Base-by-base conservation (phyloP, 129 eudicot genomes). In the Saussurea involucrata region DNA sequence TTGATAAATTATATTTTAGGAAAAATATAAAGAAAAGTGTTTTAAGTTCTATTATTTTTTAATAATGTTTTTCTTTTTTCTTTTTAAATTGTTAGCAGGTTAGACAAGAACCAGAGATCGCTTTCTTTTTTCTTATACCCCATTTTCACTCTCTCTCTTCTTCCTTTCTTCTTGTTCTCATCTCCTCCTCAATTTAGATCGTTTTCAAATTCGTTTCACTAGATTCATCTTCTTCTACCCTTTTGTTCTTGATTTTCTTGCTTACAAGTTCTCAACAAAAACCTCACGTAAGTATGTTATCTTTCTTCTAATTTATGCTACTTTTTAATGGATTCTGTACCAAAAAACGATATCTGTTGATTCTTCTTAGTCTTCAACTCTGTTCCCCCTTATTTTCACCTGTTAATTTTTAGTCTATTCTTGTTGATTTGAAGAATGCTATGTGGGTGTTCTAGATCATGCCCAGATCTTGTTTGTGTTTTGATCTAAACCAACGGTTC, bases 381-480 rank as follows among this genome's bases (percentile, higher is more conserved):
- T 75, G 69, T 74, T 34, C 15, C n/a, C 60, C 72, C 63, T 66
- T 27, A 28, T n/a, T 69, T 20, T 37, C 44, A 42, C 5, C 8
- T 76, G 67, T 37, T 61, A 27, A 72, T 84, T 55, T 55, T 71
- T 27, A 68, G 86, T 63, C 27, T 84, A 80, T 67, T 72, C 37
- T 58, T 81, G 58, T 77, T 77, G 21, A 17, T 53, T 27, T 27
- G 63, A 73, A 68, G 75, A 74, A 78, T 85, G 85, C 34, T 79
- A 70, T 85, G 55, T 86, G 86, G 88, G 85, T 78, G 36, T 76
- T 81, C 46, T 69, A 78, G 85, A 90, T 85, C 84, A 86, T 80
- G 65, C 77, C 83, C 80, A 86, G 96, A 90, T 90, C 95, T 83
- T 83, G 76, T 42, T 53, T 69, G n/a, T 77, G 29, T 31, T 76